phyloP scores from a whole-genome alignment of 768 basidiomycete species.

The Pleurotus pulmonarius region DNA sequence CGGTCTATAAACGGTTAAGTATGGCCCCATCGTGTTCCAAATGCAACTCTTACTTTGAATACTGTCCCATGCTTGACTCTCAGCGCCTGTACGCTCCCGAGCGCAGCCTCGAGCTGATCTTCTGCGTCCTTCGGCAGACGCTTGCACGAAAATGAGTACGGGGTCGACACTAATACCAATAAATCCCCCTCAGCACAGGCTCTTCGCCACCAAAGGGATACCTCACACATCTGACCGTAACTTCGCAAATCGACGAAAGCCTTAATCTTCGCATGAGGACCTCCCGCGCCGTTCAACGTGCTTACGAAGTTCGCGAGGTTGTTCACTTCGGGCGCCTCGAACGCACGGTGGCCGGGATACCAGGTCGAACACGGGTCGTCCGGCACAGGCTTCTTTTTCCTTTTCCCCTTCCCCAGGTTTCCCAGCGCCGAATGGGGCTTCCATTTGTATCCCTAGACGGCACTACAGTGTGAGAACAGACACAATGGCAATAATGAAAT shows the following conservation, averaged over 20 bases:
- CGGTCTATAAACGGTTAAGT: constrained; percentile 26
- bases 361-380: constrained; percentile 67
- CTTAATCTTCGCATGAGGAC: constrained; percentile 31
- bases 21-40: not conserved
- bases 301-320: constrained; percentile 69
- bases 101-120: constrained; percentile 68
- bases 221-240: constrained; percentile 81
- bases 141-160: constrained; percentile 71
- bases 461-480: not conserved
- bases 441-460: constrained; percentile 70
- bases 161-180: constrained; percentile 58
- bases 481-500: not conserved
- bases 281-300: constrained; percentile 27
- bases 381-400: constrained; percentile 18
- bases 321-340: constrained; percentile 74
- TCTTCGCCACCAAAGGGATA: no score
- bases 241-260: constrained; percentile 75
- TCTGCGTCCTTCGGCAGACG: constrained; percentile 65
- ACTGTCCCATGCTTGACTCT: constrained; percentile 48
- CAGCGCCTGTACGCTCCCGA: constrained; percentile 60
- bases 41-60: constrained; percentile 41
- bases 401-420: constrained; percentile 7
- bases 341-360: constrained; percentile 72
- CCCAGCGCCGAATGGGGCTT: constrained; percentile 21
- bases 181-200: not conserved